These are phyloP conservation scores for Candida montana DNA, from an alignment of 805 yeast genomes.

Conservation along the genomic window DNA sequence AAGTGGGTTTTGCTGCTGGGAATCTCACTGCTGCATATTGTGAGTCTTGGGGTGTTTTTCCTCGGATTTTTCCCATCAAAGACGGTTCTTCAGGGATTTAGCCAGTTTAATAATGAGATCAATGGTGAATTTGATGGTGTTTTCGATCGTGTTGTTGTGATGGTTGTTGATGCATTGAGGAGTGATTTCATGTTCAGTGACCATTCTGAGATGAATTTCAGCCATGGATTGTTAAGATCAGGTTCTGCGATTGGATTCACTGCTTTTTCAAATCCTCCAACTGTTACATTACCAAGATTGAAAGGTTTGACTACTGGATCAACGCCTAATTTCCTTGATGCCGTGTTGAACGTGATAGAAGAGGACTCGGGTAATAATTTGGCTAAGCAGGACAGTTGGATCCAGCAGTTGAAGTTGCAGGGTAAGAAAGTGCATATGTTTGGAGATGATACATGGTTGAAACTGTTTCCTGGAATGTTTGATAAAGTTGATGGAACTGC, in stretches of 20 bases:
- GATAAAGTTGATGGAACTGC: conserved; percentile 75
- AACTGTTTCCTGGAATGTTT: conserved; percentile 74
- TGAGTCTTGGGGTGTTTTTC: conserved; percentile 59
- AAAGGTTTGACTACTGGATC: conserved; percentile 95
- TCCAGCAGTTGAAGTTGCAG: conserved; percentile 50
- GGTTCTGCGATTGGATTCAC: conserved; percentile 86
- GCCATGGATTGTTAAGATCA: conserved; percentile 56
- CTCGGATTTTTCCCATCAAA: conserved; percentile 93
- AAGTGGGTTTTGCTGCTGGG: conserved; percentile 6
- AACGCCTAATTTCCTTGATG: conserved; percentile 90
- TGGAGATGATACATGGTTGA: conserved; percentile 98
- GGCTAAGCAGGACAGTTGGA: conserved; percentile 81
- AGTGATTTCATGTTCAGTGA: conserved; percentile 77
- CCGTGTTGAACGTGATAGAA: conserved; percentile 89
- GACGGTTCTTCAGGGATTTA: conserved; percentile 60
- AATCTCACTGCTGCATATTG: conserved; percentile 32
- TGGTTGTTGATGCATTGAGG: conserved; percentile 92
- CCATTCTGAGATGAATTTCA: conserved; percentile 57
- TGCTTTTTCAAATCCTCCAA: conserved; percentile 90
- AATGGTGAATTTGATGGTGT: conserved; percentile 35
- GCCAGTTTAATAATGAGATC: conserved; percentile 20
- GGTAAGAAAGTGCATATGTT: conserved; percentile 60
- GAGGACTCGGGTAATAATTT: conserved; percentile 69
- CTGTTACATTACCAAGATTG: conserved; percentile 90
- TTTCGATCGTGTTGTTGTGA: conserved; percentile 65